Evolutionary conservation across 345 rosid genomes (phyloP).

Genomic region (Rhodamnia argentea): DNA sequence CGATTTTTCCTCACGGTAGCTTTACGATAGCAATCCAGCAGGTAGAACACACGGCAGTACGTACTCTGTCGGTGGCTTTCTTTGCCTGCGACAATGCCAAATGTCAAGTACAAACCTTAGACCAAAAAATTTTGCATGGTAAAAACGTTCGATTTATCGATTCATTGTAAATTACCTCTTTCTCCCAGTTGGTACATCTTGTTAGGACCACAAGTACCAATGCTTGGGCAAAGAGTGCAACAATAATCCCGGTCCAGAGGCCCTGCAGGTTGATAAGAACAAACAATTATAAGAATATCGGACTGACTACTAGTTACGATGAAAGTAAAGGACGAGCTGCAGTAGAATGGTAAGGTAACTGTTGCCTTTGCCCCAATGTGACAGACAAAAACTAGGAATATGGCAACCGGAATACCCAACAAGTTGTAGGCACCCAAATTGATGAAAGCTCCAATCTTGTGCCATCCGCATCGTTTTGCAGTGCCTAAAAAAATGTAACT

Average conservation of each 20-base stretch:
- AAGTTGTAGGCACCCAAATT: constrained; percentile 30
- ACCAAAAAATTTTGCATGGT: no score
- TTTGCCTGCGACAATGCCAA: no score
- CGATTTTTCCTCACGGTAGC: no score
- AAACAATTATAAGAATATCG: background rate
- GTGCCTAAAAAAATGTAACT: background rate
- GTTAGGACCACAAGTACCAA: constrained; percentile 8
- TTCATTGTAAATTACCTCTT: constrained; percentile 4
- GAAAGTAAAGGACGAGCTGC: background rate
- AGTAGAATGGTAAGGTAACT: background rate
- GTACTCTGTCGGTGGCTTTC: no score
- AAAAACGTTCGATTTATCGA: background rate
- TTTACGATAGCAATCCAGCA: no score
- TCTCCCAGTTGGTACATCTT: constrained; percentile 12
- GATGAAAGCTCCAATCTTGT: constrained; percentile 18
- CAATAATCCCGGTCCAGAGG: constrained; percentile 21
- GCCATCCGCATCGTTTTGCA: constrained; percentile 40
- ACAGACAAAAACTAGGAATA: constrained; percentile 15
- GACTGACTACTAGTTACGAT: no score
- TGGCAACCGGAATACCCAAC: constrained; percentile 14
- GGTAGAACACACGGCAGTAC: no score
- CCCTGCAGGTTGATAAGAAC: background rate
- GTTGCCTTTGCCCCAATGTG: constrained; percentile 6
- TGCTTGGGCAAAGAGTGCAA: constrained; percentile 9
- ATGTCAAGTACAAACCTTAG: no score